These are phyloP conservation scores for Eucalyptus marginata DNA, from an alignment of 345 rosid genomes.

Conservation along the genomic window DNA sequence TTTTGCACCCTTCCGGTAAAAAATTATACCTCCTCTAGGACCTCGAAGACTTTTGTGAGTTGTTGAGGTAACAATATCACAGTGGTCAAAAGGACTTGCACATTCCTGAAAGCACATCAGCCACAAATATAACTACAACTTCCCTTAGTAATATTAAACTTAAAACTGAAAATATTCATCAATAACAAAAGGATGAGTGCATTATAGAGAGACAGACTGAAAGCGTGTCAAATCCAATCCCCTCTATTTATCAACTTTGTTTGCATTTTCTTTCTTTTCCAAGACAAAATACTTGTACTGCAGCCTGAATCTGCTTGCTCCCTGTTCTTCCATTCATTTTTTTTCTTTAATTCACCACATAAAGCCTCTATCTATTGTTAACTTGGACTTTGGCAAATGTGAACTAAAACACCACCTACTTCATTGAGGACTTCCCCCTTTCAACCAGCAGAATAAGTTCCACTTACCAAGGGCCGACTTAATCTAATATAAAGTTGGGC, in stretches of 20 bases:
- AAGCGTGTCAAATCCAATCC: not conserved
- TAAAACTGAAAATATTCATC: not conserved
- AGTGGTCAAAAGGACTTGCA: slow-evolving; percentile 68
- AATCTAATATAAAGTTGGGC: not conserved
- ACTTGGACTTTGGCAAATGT: not conserved
- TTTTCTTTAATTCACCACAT: not conserved
- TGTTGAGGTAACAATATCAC: slow-evolving; percentile 91
- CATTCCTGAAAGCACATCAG: slow-evolving; percentile 30
- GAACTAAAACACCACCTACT: not conserved
- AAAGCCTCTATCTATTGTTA: not conserved
- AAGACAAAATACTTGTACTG: not conserved
- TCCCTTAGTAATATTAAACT: not conserved
- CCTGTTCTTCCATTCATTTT: not conserved
- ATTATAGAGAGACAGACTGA: not conserved
- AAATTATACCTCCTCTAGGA: slow-evolving; percentile 90
- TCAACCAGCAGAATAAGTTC: not conserved
- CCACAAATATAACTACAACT: not conserved
- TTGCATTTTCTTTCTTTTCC: not conserved
- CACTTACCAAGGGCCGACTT: not conserved
- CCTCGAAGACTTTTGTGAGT: slow-evolving; percentile 92
- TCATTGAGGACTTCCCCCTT: not conserved
- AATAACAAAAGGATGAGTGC: not conserved
- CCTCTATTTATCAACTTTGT: not conserved
- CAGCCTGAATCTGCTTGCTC: not conserved
- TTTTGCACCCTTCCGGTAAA: slow-evolving; percentile 68